Base-by-base conservation (phyloP, 2,329 filamentous ascomycete genomes). In the Botrytis sinoallii region DNA sequence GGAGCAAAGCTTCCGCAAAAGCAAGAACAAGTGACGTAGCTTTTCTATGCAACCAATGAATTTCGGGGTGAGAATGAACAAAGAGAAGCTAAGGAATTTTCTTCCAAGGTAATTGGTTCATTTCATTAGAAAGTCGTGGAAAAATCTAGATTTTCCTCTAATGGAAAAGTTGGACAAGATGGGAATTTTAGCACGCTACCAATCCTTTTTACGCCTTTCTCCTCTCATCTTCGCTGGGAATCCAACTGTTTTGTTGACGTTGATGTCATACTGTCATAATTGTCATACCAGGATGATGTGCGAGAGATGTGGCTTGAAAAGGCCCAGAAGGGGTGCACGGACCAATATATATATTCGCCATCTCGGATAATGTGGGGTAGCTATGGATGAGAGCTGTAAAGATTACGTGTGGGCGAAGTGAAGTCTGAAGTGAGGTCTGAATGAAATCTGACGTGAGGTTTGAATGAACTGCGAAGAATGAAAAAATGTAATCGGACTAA, bases 141-240 rank as follows among this genome's bases (percentile, higher is more conserved):
- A 42, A 66, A 66, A 66, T 57, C 60, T 42, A 66, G 70, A 71
- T 65, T 66, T 55, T 18, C 14, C 14, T 57, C n/a, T 48, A 44
- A 64, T 64, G 65, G 65, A 71, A 71, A 63, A 71, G 70, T 71
- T 64, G 70, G 70, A 71, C 65, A 20, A 32, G 59, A 63, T 65
- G 57, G 67, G 70, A 71, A 20, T 67, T 4, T 40, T 63, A 55
- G 48, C 7, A 55, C 14, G 38, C 25, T n/a, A n/a, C 25, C 60
- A 42, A 16, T 63, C 25, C 7, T 63, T 42, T 40, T n/a, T 9
- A 63, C 60, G 60, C 42, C 0, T 48, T 46, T 48, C 16, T 35
- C 64, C n/a, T 8, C 44, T 67, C 64, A 38, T 55, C 64, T 52
- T 35, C 44, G 18, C n/a, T 29, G 9, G 14, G n/a, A 57, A 57